Conservation (phyloP, 305 asterid genomes). For the Petunia hybrid region DNA sequence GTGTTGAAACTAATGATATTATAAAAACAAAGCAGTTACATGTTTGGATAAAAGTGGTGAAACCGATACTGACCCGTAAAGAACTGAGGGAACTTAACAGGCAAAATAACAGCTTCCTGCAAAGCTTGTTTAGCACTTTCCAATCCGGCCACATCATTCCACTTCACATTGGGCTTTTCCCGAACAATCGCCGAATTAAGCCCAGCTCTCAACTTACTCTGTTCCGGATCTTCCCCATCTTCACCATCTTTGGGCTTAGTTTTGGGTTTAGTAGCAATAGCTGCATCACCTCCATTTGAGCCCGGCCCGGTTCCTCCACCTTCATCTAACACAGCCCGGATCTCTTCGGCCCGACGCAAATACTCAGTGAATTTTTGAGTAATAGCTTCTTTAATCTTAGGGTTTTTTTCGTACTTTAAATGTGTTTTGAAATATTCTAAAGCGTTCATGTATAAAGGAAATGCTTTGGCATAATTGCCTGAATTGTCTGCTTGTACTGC, state of each 20-base stretch:
- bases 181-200: conserved; percentile 51
- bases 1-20: too few relatives aligned
- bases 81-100: conserved; percentile 58
- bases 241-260: conserved; percentile 69
- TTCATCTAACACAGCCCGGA: conserved; percentile 82
- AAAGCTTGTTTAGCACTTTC: conserved; percentile 58
- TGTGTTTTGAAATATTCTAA: conserved; percentile 90
- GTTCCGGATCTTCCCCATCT: conserved; percentile 92
- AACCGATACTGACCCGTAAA: conserved; percentile 43
- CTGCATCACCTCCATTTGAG: conserved; percentile 71
- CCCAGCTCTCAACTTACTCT: conserved; percentile 51
- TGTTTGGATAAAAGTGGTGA: too few relatives aligned
- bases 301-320: conserved; percentile 81
- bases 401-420: conserved; percentile 91
- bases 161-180: conserved; percentile 55
- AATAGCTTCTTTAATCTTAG: conserved; percentile 88
- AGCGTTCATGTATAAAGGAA: conserved; percentile 92
- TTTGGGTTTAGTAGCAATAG: conserved; percentile 79
- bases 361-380: conserved; percentile 92
- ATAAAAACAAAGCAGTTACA: background rate
- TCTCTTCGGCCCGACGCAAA: conserved; percentile 95
- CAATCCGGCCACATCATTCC: conserved; percentile 59
- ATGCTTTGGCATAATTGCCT: conserved; percentile 86
- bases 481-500: conserved; percentile 90
- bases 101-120: conserved; percentile 58